Evolutionary conservation across 805 yeast genomes (phyloP).

Genomic region (Wickerhamiella azymoides): DNA sequence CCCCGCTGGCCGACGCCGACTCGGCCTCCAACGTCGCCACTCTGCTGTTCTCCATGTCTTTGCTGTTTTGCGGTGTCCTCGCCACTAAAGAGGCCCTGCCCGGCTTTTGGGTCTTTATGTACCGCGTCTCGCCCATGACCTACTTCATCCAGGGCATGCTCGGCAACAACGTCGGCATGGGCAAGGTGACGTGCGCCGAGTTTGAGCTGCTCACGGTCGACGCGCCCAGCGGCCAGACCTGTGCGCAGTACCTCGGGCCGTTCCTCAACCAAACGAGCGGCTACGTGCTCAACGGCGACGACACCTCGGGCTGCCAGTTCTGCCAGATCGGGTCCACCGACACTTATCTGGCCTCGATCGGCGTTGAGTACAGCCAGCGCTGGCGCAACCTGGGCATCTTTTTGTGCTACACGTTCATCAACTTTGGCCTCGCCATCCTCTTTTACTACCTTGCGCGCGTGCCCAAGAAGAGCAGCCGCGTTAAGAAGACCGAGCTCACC

Average conservation of each 20-base stretch:
- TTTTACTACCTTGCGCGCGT: constrained; percentile 25
- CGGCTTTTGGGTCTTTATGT: constrained; percentile 76
- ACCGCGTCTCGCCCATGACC: constrained; percentile 56
- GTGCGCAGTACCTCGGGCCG: constrained; percentile 38
- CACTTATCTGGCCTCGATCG: constrained; percentile 31
- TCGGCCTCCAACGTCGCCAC: constrained; percentile 50
- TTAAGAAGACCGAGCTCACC: constrained; percentile 10
- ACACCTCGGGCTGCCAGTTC: constrained; percentile 31
- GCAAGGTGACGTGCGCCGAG: constrained; percentile 35
- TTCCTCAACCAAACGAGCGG: constrained; percentile 39
- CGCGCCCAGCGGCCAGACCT: constrained; percentile 51
- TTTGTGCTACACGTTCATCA: constrained; percentile 44
- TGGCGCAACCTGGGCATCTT: constrained; percentile 59
- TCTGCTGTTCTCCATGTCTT: constrained; percentile 41
- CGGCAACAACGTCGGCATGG: constrained; percentile 35
- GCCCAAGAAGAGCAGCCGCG: constrained; percentile 20
- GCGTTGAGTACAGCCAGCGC: constrained; percentile 33
- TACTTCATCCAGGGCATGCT: constrained; percentile 51
- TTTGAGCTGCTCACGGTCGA: constrained; percentile 37
- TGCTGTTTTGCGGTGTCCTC: constrained; percentile 57
- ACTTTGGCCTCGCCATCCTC: constrained; percentile 27
- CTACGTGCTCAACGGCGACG: constrained; percentile 40
- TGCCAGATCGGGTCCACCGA: constrained; percentile 31
- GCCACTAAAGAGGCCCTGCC: constrained; percentile 49
- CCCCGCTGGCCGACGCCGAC: constrained; percentile 50